phyloP scores from a whole-genome alignment of 495 filamentous ascomycete genomes.

The Stereocaulon alpinum region DNA sequence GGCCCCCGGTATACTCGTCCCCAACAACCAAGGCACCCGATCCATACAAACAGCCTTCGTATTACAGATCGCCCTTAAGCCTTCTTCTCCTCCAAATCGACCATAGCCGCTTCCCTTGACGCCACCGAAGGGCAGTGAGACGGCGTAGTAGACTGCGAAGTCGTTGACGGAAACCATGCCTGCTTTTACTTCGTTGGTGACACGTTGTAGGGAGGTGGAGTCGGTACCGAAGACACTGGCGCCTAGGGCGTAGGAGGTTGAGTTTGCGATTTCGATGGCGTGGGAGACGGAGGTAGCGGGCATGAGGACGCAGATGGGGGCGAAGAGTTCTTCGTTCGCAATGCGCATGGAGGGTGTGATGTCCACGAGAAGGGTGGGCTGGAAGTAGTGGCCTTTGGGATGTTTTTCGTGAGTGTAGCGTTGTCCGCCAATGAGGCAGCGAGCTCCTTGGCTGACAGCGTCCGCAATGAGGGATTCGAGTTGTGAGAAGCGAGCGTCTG shows the following conservation, averaged over 20 bases:
- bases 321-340: slow-evolving; percentile 85
- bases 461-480: slow-evolving; percentile 64
- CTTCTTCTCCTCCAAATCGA: slow-evolving; percentile 84
- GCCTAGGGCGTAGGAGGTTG: slow-evolving; percentile 66
- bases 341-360: slow-evolving; percentile 72
- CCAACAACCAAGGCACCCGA: slow-evolving; percentile 44
- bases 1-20: slow-evolving; percentile 66
- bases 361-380: slow-evolving; percentile 78
- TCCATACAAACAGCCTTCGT: slow-evolving; percentile 77
- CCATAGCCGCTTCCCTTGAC: slow-evolving; percentile 69
- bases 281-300: slow-evolving; percentile 48
- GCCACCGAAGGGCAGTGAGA: slow-evolving; percentile 88
- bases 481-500: slow-evolving; percentile 54
- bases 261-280: slow-evolving; percentile 65
- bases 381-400: slow-evolving; percentile 79
- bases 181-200: slow-evolving; percentile 58
- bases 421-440: slow-evolving; percentile 72
- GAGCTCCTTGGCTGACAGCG: slow-evolving; percentile 66
- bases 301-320: slow-evolving; percentile 78
- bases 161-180: slow-evolving; percentile 94
- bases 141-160: slow-evolving; percentile 84
- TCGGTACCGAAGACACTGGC: slow-evolving; percentile 67
- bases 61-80: slow-evolving; percentile 74
- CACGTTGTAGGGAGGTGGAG: slow-evolving; percentile 40
- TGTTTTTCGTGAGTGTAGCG: slow-evolving; percentile 56